A percentile compares a stretch with the other conserved stretches of the same genome.
Conservation (phyloP, 768 basidiomycete genomes). For the Cystofilobasidium ferigula region DNA sequence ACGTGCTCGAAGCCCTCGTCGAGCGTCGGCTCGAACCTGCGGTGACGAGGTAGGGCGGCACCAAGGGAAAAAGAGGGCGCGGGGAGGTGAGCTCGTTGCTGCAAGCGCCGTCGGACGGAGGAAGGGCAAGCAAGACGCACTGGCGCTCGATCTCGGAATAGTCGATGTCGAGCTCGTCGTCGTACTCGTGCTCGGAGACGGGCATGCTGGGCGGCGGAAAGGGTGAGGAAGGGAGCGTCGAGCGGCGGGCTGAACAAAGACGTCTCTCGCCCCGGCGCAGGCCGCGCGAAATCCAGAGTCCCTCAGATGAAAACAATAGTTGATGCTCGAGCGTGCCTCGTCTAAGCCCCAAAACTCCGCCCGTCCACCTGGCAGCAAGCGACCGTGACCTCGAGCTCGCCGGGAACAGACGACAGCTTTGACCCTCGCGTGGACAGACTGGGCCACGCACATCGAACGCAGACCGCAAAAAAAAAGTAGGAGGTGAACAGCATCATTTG, state of each 20-base stretch:
- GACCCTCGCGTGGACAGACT: no score
- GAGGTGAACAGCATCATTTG: no score
- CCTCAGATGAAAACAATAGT: no score
- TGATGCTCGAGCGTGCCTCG: no score
- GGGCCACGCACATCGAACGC: no score
- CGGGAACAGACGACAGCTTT: no score
- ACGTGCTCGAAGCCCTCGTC: conserved; percentile 83
- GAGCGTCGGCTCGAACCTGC: conserved; percentile 69
- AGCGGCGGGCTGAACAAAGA: not conserved
- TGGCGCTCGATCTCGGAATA: conserved; percentile 80
- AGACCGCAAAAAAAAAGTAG: no score
- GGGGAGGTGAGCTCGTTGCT: not conserved
- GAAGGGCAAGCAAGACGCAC: conserved; percentile 44
- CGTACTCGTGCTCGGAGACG: conserved; percentile 25
- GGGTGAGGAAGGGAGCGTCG: not conserved
- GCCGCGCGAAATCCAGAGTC: no score
- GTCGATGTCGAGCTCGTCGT: conserved; percentile 59
- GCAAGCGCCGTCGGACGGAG: not conserved
- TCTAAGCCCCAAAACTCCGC: no score
- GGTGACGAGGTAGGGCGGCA: not conserved
- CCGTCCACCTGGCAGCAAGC: no score
- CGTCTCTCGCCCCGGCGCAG: no score
- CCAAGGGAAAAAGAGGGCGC: not conserved
- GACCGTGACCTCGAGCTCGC: no score
- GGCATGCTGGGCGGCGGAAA: conserved; percentile 21